Percentiles rank a stretch among this genome's conserved stretches.
phyloP scores from a whole-genome alignment of 257 asterid genomes.

The Primulina tabacum region DNA sequence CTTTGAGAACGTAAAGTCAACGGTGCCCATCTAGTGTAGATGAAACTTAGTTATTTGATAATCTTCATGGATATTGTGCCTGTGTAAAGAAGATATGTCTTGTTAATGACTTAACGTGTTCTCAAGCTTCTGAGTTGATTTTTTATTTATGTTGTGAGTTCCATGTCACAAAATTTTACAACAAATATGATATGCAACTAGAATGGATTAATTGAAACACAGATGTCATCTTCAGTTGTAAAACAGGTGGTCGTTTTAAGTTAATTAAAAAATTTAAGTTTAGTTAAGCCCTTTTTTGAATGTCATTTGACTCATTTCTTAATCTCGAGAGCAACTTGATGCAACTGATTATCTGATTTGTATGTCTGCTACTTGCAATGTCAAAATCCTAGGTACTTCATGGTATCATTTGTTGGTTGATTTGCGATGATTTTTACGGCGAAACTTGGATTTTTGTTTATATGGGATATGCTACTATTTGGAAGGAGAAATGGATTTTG shows the following conservation, averaged over 20 bases:
- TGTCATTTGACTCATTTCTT: background rate
- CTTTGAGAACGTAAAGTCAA: background rate
- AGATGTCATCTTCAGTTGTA: background rate
- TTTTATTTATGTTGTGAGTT: background rate
- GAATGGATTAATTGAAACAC: background rate
- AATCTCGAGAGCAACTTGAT: conserved; percentile 5
- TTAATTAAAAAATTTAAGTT: conserved; percentile 2
- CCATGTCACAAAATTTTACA: background rate
- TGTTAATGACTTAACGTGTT: too few species aligned
- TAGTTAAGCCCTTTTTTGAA: conserved; percentile 1
- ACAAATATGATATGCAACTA: background rate
- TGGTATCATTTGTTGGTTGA: conserved; percentile 3
- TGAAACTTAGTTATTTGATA: conserved; percentile 9
- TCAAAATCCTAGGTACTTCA: conserved; percentile 8
- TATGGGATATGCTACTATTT: background rate
- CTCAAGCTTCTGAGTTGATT: background rate
- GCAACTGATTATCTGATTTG: conserved; percentile 16
- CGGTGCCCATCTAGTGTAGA: conserved; percentile 10
- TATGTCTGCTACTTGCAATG: conserved; percentile 3
- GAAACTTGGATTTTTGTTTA: conserved; percentile 3
- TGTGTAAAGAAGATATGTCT: background rate
- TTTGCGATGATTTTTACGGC: conserved; percentile 2
- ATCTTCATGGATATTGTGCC: conserved; percentile 1
- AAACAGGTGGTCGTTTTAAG: conserved; percentile 1
- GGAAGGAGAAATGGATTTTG: conserved; percentile 1